A percentile compares a stretch with the other conserved stretches of the same genome.
phyloP scores from a whole-genome alignment of 495 filamentous ascomycete genomes.

The Neurospora tetrasperma region DNA sequence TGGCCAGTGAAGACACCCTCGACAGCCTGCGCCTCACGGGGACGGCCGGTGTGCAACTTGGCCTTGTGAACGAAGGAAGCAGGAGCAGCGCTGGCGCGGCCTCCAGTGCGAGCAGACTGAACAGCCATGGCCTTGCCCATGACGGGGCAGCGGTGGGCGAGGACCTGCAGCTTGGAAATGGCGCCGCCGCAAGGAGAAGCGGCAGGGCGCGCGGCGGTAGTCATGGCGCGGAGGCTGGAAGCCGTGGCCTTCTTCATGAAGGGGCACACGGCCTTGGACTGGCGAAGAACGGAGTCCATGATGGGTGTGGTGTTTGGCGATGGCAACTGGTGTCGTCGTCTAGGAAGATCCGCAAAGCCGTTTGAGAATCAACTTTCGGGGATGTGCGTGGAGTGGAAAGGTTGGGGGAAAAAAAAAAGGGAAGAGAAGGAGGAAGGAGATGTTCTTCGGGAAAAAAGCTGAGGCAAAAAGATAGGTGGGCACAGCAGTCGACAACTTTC shows the following conservation, averaged over 20 bases:
- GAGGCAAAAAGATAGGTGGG: neutral
- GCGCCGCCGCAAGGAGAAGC: slow-evolving; percentile 72
- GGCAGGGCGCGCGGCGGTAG: slow-evolving; percentile 62
- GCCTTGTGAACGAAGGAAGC: slow-evolving; percentile 48
- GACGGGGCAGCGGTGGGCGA: slow-evolving; percentile 90
- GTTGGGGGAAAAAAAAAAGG: neutral
- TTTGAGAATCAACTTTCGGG: neutral
- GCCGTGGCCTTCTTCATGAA: slow-evolving; percentile 93
- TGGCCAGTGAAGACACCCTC: slow-evolving; percentile 51
- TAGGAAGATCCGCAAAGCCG: neutral
- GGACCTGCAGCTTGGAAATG: slow-evolving; percentile 93
- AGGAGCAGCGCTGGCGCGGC: slow-evolving; percentile 18
- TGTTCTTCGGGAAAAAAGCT: neutral
- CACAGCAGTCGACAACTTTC: neutral
- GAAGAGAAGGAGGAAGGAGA: neutral
- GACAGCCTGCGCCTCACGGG: slow-evolving; percentile 61
- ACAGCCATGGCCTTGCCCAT: slow-evolving; percentile 96
- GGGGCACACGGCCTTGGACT: slow-evolving; percentile 90
- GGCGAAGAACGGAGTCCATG: slow-evolving; percentile 92
- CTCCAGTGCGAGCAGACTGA: slow-evolving; percentile 52
- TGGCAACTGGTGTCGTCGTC: slow-evolving; percentile 1
- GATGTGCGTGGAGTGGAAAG: neutral
- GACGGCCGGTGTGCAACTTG: slow-evolving; percentile 66
- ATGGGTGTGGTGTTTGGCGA: slow-evolving; percentile 6
- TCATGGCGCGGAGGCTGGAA: slow-evolving; percentile 77